A percentile compares a stretch with the other conserved stretches of the same genome.
These are phyloP conservation scores for Galeopsis tetrahit DNA, from an alignment of 257 asterid genomes.

Conservation along the genomic window DNA sequence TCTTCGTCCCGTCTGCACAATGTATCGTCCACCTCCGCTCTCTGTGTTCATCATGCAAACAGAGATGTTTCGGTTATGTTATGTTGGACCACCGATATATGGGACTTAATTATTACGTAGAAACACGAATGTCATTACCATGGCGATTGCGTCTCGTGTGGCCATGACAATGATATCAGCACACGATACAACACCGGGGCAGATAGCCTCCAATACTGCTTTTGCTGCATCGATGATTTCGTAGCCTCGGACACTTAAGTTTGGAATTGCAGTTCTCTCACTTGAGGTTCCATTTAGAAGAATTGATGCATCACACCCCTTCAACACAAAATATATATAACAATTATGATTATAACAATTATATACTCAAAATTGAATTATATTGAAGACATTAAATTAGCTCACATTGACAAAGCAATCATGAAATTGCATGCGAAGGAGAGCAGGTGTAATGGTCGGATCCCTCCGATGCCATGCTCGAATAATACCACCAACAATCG, in stretches of 20 bases:
- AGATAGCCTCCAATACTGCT: constrained; percentile 43
- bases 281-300: constrained; percentile 48
- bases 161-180: constrained; percentile 71
- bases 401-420: constrained; percentile 68
- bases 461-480: constrained; percentile 35
- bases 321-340: neutral
- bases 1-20: constrained; percentile 54
- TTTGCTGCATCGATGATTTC: constrained; percentile 56
- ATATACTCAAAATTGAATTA: too few species aligned
- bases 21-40: constrained; percentile 59
- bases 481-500: constrained; percentile 30
- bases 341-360: too few species aligned
- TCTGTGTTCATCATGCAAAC: constrained; percentile 5
- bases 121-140: constrained; percentile 34
- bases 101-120: neutral
- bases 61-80: neutral
- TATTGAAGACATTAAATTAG: too few species aligned
- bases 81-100: neutral
- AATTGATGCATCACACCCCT: constrained; percentile 76
- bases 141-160: constrained; percentile 58
- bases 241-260: constrained; percentile 61
- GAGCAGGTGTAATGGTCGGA: constrained; percentile 48
- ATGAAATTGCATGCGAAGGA: constrained; percentile 70
- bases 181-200: constrained; percentile 62
- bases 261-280: constrained; percentile 57